A percentile compares a stretch with the other conserved stretches of the same genome.
These are phyloP conservation scores for Tylopilus vinaceipallidus DNA, from an alignment of 768 basidiomycete species.

Conservation along the genomic window DNA sequence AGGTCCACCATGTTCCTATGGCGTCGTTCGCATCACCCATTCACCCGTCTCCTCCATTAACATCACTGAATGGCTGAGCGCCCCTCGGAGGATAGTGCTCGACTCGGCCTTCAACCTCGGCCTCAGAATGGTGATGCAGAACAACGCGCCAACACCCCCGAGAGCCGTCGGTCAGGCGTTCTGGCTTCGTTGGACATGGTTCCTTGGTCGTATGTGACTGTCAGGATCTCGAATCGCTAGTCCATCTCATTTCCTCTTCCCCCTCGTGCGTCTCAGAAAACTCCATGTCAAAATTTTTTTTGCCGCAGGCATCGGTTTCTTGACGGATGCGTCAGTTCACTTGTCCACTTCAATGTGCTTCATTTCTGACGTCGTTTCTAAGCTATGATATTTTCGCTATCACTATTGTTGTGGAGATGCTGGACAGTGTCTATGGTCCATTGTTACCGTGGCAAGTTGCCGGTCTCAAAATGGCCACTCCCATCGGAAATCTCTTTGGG, in stretches of 20 bases:
- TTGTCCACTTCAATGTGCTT: background rate
- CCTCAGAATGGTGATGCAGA: background rate
- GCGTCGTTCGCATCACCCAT: background rate
- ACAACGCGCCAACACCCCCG: too few relatives aligned
- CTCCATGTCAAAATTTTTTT: conserved; percentile 76
- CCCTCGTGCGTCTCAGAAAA: conserved; percentile 41
- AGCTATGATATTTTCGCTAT: conserved; percentile 83
- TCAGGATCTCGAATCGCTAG: background rate
- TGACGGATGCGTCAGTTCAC: conserved; percentile 67
- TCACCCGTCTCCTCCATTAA: background rate
- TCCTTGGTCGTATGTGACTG: background rate
- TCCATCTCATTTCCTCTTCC: background rate
- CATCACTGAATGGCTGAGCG: background rate
- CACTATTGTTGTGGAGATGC: conserved; percentile 76
- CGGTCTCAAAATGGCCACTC: conserved; percentile 71
- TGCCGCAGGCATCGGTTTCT: conserved; percentile 79
- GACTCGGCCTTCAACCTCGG: too few relatives aligned
- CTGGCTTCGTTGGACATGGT: too few relatives aligned
- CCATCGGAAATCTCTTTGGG: conserved; percentile 70
- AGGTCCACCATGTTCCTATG: background rate
- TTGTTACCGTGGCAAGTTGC: conserved; percentile 51
- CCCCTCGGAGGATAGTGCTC: too few relatives aligned
- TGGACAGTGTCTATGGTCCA: conserved; percentile 69
- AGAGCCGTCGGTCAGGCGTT: too few relatives aligned
- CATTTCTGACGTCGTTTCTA: background rate